Evolutionary conservation across 2,329 filamentous ascomycete genomes (phyloP), one percentile per base, ranked within the genome.

Genomic region (Ascochyta fabae): DNA sequence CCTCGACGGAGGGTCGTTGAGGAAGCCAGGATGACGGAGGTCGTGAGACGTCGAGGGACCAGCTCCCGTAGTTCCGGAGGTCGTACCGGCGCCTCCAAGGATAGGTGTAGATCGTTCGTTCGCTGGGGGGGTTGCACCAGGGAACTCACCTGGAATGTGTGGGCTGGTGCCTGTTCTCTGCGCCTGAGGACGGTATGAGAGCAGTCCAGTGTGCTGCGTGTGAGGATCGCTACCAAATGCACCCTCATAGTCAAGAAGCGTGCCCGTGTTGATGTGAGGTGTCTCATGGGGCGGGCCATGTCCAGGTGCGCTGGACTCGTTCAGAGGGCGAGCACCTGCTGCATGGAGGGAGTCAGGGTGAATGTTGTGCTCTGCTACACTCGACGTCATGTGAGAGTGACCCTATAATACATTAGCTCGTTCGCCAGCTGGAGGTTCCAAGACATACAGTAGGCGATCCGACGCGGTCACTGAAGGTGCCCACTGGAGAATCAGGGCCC

Each of bases 91-190:
- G 6, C 41, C 40, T 33, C 38, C 53, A 42, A 68, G 63, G 16
- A 65, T 69, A n/a, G 70, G 62, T n/a, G 63, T 60, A 42, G 61
- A 47, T 16, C 58, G 50, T 42, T 72, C 68, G 4, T 70, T 68
- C 7, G 19, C 19, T 19, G 63, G 53, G 13, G 72, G 69, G 2
- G 72, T 74, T 2, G 67, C 61, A n/a, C 61, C 62, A 3, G 70
- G 69, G 31, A 68, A 75, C 19, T 67, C 71, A 16, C 74, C 73
- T 12, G 74, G 72, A 33, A 75, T 62, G 40, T 74, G 72, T 8
- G 70, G 61, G 29, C 62, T 62, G 8, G 77, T 75, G 47, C 76
- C 76, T 16, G 75, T 65, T 15, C 62, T 49, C 9, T 53, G 49
- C 60, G 68, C 49, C 59, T 75, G 23, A 10, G 64, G 66, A 12